Percentiles rank a stretch among this genome's conserved stretches.
phyloP scores from a whole-genome alignment of 2,329 filamentous ascomycete genomes.

The Colletotrichum tamarilloi region DNA sequence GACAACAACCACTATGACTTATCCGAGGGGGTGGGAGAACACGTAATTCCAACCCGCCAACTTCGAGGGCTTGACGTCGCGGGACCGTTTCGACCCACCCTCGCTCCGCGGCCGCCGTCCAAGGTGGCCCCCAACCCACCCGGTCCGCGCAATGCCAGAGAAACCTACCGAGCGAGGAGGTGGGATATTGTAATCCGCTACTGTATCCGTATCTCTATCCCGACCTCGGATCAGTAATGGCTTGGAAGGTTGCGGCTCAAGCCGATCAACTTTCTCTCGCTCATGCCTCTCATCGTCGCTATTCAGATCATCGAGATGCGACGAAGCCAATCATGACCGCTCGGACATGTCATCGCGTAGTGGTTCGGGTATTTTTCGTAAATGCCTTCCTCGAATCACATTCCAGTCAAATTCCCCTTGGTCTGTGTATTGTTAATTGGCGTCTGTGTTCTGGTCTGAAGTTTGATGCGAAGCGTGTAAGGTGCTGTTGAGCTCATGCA shows the following conservation, averaged over 20 bases:
- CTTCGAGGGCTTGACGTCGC: conserved; percentile 6
- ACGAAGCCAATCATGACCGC: not conserved
- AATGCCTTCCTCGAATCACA: not conserved
- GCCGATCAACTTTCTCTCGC: not conserved
- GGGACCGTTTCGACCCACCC: conserved; percentile 32
- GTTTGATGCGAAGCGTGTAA: not conserved
- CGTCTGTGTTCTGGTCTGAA: conserved; percentile 7
- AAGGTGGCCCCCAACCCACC: not conserved
- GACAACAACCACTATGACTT: not conserved
- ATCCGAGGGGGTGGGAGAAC: not conserved
- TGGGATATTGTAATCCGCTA: not conserved
- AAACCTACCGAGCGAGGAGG: not conserved
- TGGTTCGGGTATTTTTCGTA: too few species aligned
- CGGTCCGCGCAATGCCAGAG: conserved; percentile 4
- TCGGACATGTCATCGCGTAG: not conserved
- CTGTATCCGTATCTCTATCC: not conserved
- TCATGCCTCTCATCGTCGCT: not conserved
- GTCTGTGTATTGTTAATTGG: not conserved
- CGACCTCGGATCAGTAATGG: not conserved
- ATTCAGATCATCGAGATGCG: not conserved
- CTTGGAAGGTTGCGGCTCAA: conserved; percentile 9
- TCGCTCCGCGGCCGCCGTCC: not conserved
- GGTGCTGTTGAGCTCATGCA: not conserved
- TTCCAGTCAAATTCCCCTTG: not conserved
- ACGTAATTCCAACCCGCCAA: not conserved